A percentile compares a stretch with the other conserved stretches of the same genome.
phyloP scores from a whole-genome alignment of 768 basidiomycete species.

The Roridomyces roridus region DNA sequence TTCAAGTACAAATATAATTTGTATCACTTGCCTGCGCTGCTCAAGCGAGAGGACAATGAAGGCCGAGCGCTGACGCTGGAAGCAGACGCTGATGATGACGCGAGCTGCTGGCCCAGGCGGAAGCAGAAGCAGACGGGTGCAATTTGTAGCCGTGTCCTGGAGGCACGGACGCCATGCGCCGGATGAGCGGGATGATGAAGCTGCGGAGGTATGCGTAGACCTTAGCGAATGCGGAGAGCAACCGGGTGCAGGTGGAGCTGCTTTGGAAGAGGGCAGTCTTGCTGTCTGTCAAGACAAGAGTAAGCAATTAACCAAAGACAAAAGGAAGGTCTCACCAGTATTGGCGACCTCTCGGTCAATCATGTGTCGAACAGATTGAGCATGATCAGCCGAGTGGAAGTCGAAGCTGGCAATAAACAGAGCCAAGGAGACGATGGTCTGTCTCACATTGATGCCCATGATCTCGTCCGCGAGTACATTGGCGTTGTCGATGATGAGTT shows the following conservation, averaged over 20 bases:
- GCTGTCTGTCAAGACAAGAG: slow-evolving; percentile 53
- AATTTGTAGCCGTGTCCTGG: slow-evolving; percentile 78
- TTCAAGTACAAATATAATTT: no score
- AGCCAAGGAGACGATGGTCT: no score
- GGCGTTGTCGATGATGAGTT: slow-evolving; percentile 78
- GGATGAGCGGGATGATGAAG: slow-evolving; percentile 78
- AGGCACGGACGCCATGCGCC: slow-evolving; percentile 75
- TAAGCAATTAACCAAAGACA: background rate
- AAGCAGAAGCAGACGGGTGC: no score
- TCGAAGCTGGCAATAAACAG: no score
- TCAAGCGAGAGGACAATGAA: no score
- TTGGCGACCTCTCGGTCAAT: slow-evolving; percentile 84
- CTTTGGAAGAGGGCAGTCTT: slow-evolving; percentile 86
- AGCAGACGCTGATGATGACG: no score
- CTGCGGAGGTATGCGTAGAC: slow-evolving; percentile 89
- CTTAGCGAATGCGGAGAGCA: slow-evolving; percentile 85
- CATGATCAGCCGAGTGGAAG: no score
- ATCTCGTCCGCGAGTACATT: slow-evolving; percentile 63
- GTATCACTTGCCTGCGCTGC: no score
- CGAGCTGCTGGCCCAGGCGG: no score
- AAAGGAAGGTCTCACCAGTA: slow-evolving; percentile 57
- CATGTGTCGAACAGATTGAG: slow-evolving; percentile 88
- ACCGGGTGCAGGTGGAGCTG: slow-evolving; percentile 87
- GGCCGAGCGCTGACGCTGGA: no score
- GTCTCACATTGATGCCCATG: slow-evolving; percentile 64